Evolutionary conservation across 495 filamentous ascomycete species (phyloP).

Genomic region (Penicillium silybi): DNA sequence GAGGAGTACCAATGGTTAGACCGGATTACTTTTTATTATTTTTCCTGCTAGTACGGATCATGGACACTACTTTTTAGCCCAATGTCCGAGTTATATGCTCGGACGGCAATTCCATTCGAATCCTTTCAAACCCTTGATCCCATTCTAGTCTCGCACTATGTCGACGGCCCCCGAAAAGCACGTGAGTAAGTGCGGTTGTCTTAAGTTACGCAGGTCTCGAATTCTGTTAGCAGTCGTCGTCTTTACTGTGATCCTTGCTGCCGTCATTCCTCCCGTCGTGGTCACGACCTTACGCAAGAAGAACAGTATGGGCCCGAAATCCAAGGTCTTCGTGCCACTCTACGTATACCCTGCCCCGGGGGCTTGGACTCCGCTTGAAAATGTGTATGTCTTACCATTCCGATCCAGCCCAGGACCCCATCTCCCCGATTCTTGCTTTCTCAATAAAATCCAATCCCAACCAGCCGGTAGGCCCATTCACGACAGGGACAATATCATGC

Average conservation of each 20-base stretch:
- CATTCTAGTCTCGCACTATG: slow-evolving; percentile 4
- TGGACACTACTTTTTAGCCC: slow-evolving; percentile 1
- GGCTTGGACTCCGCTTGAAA: slow-evolving; percentile 48
- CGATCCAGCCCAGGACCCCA: slow-evolving; percentile 9
- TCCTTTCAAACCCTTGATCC: slow-evolving; percentile 14
- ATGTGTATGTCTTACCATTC: slow-evolving; percentile 37
- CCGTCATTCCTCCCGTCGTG: slow-evolving; percentile 34
- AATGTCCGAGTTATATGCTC: slow-evolving; percentile 1
- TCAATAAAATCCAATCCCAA: slow-evolving; percentile 15
- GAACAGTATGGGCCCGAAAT: slow-evolving; percentile 41
- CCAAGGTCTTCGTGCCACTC: slow-evolving; percentile 49
- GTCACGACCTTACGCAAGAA: slow-evolving; percentile 31
- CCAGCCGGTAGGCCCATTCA: slow-evolving; percentile 20
- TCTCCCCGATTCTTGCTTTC: slow-evolving; percentile 7
- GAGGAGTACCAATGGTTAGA: background rate
- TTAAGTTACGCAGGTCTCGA: slow-evolving; percentile 30
- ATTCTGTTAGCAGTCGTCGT: slow-evolving; percentile 21
- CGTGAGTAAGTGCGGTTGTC: slow-evolving; percentile 34
- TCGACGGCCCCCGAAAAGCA: slow-evolving; percentile 28
- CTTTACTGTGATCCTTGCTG: slow-evolving; percentile 31
- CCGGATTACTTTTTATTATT: slow-evolving; percentile 1
- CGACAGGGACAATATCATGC: slow-evolving; percentile 4
- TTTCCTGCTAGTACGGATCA: background rate
- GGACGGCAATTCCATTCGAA: background rate
- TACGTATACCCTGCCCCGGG: slow-evolving; percentile 52